Percentiles rank a stretch among this genome's conserved stretches.
Conservation (phyloP, 495 filamentous ascomycete genomes). For the Penicillium malachiteum region DNA sequence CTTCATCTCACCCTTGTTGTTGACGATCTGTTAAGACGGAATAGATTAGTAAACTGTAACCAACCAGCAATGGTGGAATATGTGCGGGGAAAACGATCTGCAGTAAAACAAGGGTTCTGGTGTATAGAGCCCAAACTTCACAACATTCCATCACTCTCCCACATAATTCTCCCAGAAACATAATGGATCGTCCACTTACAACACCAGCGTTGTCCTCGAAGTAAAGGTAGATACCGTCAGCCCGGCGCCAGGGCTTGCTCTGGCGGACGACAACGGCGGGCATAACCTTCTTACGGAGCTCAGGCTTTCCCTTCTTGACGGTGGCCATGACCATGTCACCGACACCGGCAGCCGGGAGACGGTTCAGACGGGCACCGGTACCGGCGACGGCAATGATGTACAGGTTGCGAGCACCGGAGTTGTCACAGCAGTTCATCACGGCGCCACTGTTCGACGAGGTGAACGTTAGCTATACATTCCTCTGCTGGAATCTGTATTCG, state of each 20-base stretch:
- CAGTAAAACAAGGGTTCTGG: background rate
- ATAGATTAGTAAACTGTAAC: background rate
- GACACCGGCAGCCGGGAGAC: constrained; percentile 95
- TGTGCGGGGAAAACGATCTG: background rate
- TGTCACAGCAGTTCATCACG: constrained; percentile 96
- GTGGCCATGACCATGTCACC: constrained; percentile 99
- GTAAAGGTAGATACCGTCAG: constrained; percentile 98
- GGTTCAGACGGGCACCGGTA: constrained; percentile 97
- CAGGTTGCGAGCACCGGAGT: constrained; percentile 97
- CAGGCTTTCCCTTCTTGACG: constrained; percentile 99
- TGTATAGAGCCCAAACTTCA: background rate
- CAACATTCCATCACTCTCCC: background rate
- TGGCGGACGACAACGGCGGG: constrained; percentile 96
- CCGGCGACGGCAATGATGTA: constrained; percentile 99
- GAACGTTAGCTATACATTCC: constrained; percentile 19
- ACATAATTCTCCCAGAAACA: background rate
- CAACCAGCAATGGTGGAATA: too few relatives aligned
- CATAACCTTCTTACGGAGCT: constrained; percentile 99
- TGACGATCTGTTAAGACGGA: constrained; percentile 73
- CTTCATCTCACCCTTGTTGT: constrained; percentile 99
- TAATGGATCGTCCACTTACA: constrained; percentile 54
- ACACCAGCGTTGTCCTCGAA: constrained; percentile 99
- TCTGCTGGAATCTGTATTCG: constrained; percentile 4
- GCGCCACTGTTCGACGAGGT: constrained; percentile 66
- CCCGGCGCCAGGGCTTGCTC: constrained; percentile 97